Conservation (phyloP, 1,139 yeast species). For the Taiozyma onychis region DNA sequence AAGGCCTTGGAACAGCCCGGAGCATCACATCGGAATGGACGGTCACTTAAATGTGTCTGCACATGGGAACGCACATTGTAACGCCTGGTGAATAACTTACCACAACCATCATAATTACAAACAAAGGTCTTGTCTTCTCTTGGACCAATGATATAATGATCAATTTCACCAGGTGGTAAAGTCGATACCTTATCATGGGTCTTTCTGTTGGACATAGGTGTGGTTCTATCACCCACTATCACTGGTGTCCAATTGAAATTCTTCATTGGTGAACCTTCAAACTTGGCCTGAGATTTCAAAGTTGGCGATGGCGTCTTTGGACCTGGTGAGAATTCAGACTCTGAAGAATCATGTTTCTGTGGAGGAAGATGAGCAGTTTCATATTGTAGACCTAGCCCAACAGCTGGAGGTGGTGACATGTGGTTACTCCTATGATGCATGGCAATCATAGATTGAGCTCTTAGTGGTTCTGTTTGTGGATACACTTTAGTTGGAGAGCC, state of each 20-base stretch:
- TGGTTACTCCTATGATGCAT: neutral
- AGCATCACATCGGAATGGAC: slow-evolving; percentile 71
- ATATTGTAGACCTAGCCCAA: slow-evolving; percentile 6
- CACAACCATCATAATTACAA: slow-evolving; percentile 76
- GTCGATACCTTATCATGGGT: slow-evolving; percentile 48
- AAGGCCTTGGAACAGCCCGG: slow-evolving; percentile 66
- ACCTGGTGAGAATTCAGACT: slow-evolving; percentile 10
- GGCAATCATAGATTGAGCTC: slow-evolving; percentile 3
- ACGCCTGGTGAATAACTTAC: slow-evolving; percentile 78
- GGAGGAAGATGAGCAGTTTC: neutral
- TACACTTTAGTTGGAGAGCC: slow-evolving; percentile 1
- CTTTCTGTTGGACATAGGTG: slow-evolving; percentile 17
- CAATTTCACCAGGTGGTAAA: slow-evolving; percentile 86
- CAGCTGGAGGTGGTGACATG: slow-evolving; percentile 8
- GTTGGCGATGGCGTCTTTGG: slow-evolving; percentile 33
- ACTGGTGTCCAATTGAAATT: slow-evolving; percentile 14
- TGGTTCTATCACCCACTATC: slow-evolving; percentile 7
- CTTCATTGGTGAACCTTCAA: slow-evolving; percentile 17
- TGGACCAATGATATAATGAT: slow-evolving; percentile 77
- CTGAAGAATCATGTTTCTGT: slow-evolving; percentile 2
- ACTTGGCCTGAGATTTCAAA: slow-evolving; percentile 27
- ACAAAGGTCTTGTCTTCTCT: slow-evolving; percentile 61
- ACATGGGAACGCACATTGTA: slow-evolving; percentile 96
- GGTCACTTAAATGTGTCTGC: slow-evolving; percentile 91
- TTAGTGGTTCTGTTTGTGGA: neutral